Base-by-base conservation (phyloP, 1,284 basidiomycete genomes). In the Retiboletus flavoniger region DNA sequence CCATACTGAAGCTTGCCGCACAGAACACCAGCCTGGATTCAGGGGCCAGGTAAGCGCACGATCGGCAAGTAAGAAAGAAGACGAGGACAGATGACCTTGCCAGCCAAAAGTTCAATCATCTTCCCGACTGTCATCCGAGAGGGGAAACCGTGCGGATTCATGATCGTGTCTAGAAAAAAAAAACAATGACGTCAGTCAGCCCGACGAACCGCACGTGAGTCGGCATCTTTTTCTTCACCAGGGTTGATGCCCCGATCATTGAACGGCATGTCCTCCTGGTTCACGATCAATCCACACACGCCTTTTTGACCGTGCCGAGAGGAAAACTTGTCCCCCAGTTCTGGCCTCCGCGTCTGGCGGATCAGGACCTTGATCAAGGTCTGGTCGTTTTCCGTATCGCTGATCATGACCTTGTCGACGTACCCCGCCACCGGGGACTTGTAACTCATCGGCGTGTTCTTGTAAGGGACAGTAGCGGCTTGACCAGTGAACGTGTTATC, bases 131-230 rank as follows among this genome's bases (percentile, higher is more conserved):
- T 98, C 96, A 99, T 99, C 51, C 97, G 93, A 53, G 94, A 97
- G 2, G 97, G 97, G 81, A 99, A 99, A 67, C 97, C 97, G 74
- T 99, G 97, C 3, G 97, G 97, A 72, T 99, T 99, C 96, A 99
- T 99, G 76, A 99, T 98, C 19, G 96, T 93, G 74, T 99, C 97
- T 86, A 75, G 51, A 14, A 31, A 19, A 26, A 4, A 11, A 11
- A 24, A 39, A 36, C 13, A 13, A 40, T 36, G 7, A 40, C 43
- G 28, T 31, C 7, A 31, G 28, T 70, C 50, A 65, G 57, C 13
- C 14, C 16, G 19, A 39, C 21, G 36, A 19, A n/a, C 26, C 24
- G 8, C 13, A 24, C 13, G 2, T 14, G 28, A 0, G 8, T 44
- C 9, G 2, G 11, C n/a, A 13, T 9, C 80, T 60, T 69, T 31